Evolutionary conservation across 2,329 filamentous ascomycete genomes (phyloP).

Genomic region (Colletotrichum cuscutae): DNA sequence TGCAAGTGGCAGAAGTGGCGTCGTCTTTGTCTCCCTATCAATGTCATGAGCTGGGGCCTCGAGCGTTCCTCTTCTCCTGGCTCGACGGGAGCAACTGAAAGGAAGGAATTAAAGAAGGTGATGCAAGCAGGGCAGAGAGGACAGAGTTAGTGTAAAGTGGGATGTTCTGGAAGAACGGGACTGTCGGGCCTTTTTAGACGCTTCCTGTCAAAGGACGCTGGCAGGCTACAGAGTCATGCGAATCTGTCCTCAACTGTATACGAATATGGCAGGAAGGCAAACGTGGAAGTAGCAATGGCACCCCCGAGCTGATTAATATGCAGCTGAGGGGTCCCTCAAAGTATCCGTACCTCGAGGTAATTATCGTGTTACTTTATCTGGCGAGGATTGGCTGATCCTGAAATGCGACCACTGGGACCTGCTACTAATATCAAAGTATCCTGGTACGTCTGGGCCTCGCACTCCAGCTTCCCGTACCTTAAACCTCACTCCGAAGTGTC

Average conservation of each 20-base stretch:
- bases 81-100: not conserved
- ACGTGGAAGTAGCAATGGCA: constrained; percentile 9
- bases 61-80: not conserved
- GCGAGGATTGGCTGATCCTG: constrained; percentile 33
- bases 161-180: constrained; percentile 1
- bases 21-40: not conserved
- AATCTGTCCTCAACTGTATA: constrained; percentile 27
- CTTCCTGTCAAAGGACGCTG: constrained; percentile 8
- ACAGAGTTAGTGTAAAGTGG: not conserved
- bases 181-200: constrained; percentile 17
- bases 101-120: not conserved
- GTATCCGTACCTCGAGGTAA: not conserved
- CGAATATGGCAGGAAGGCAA: constrained; percentile 6
- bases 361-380: constrained; percentile 30
- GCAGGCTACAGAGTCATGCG: constrained; percentile 8
- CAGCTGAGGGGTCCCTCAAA: not conserved
- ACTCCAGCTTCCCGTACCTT: not conserved
- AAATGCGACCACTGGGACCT: not conserved
- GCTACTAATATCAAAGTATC: constrained; percentile 8
- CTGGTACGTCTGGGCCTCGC: not conserved
- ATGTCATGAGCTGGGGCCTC: not conserved
- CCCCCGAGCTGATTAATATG: constrained; percentile 26
- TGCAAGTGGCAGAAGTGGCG: constrained; percentile 6
- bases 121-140: not conserved
- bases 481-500: not conserved